These are phyloP conservation scores for Inga laurina DNA, from an alignment of 306 rosid genomes.

Conservation along the genomic window DNA sequence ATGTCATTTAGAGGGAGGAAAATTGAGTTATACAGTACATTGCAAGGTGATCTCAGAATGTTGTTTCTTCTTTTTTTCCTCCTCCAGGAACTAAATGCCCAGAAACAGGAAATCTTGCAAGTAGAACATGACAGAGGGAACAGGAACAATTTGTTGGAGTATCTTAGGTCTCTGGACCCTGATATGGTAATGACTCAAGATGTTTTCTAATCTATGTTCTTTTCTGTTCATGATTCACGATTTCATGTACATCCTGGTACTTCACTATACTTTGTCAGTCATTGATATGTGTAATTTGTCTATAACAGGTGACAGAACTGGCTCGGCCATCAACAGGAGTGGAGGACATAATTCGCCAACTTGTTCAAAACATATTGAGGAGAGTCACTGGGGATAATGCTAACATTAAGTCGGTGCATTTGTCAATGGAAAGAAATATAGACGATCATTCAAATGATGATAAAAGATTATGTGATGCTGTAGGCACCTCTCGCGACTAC, in stretches of 20 bases:
- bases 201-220: conserved; percentile 12
- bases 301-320: conserved; percentile 72
- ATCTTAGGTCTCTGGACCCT: conserved; percentile 85
- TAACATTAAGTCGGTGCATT: conserved; percentile 45
- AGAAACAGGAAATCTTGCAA: conserved; percentile 61
- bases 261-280: conserved; percentile 15
- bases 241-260: background rate
- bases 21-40: conserved; percentile 13
- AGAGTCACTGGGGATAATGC: conserved; percentile 60
- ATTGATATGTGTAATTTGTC: conserved; percentile 25
- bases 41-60: conserved; percentile 22
- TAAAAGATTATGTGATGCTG: conserved; percentile 39
- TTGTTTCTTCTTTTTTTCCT: conserved; percentile 18
- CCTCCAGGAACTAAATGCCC: conserved; percentile 75
- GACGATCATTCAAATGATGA: conserved; percentile 41
- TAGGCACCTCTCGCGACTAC: conserved; percentile 84
- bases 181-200: conserved; percentile 62
- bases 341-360: conserved; percentile 85
- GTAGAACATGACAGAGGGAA: conserved; percentile 63
- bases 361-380: conserved; percentile 68
- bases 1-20: conserved; percentile 13
- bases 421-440: conserved; percentile 40
- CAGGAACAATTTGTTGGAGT: conserved; percentile 78
- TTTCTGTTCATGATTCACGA: background rate
- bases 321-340: conserved; percentile 84